Conservation (phyloP, 352 stramenopile genomes). For the Globisporangium nagaii region DNA sequence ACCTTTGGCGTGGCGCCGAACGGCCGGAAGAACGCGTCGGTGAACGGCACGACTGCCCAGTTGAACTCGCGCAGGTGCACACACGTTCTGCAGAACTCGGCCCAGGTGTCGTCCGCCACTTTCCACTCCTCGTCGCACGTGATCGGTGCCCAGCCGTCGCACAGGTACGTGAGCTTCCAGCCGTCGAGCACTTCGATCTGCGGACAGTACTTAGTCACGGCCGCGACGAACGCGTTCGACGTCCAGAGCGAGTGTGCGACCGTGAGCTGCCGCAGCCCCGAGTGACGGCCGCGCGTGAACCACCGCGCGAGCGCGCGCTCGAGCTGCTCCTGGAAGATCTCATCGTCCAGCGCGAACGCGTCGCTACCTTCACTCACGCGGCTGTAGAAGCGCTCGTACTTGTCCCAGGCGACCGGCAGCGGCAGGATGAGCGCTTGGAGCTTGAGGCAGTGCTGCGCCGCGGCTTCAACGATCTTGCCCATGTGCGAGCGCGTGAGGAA, state of each 20-base stretch:
- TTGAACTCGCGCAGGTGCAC: conserved; percentile 48
- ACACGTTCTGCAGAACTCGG: conserved; percentile 32
- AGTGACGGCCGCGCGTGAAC: conserved; percentile 23
- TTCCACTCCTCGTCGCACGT: conserved; percentile 52
- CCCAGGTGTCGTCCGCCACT: conserved; percentile 30
- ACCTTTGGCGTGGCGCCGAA: conserved; percentile 37
- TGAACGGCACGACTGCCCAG: conserved; percentile 47
- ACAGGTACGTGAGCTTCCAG: conserved; percentile 51
- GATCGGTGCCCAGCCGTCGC: conserved; percentile 38
- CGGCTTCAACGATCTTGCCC: conserved; percentile 27
- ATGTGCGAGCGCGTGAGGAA: conserved; percentile 40
- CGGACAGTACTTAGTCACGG: conserved; percentile 34
- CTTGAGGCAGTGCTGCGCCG: conserved; percentile 34
- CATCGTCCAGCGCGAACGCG: conserved; percentile 15
- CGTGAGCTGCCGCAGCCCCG: conserved; percentile 35
- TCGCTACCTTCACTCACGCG: conserved; percentile 15
- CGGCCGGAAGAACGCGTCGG: conserved; percentile 36
- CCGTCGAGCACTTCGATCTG: conserved; percentile 50
- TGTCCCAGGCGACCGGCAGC: conserved; percentile 34
- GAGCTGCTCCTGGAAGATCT: conserved; percentile 20
- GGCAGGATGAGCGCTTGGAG: conserved; percentile 38
- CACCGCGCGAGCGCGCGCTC: conserved; percentile 30
- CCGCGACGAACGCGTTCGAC: conserved; percentile 34
- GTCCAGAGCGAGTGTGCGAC: conserved; percentile 26
- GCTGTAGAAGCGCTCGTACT: conserved; percentile 18